Evolutionary conservation across 2,329 filamentous ascomycete species (phyloP).

Genomic region (Microdochium bolleyi): DNA sequence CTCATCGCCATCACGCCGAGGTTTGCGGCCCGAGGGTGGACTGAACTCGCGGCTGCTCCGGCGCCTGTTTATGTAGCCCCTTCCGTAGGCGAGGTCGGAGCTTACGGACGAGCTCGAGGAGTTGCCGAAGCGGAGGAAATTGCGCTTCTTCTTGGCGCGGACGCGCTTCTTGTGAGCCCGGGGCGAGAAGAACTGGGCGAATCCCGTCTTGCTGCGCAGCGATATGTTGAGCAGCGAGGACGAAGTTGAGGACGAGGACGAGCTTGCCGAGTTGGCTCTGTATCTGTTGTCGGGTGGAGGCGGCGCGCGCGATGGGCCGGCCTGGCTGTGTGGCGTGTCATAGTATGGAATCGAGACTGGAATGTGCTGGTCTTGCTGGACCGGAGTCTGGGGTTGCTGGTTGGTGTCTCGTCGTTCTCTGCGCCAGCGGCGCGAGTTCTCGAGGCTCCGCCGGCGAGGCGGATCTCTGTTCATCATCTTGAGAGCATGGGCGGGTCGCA

Average conservation of each 20-base stretch:
- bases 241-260: slow-evolving; percentile 41
- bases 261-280: slow-evolving; percentile 15
- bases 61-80: slow-evolving; percentile 42
- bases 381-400: slow-evolving; percentile 22
- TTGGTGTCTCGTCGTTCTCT: slow-evolving; percentile 31
- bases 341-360: slow-evolving; percentile 10
- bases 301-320: slow-evolving; percentile 1
- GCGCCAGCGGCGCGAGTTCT: slow-evolving; percentile 44
- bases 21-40: slow-evolving; percentile 10
- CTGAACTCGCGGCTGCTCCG: slow-evolving; percentile 23
- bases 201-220: slow-evolving; percentile 39
- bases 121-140: slow-evolving; percentile 51
- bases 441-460: slow-evolving; percentile 47
- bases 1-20: slow-evolving; percentile 8
- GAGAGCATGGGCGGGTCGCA: slow-evolving; percentile 13
- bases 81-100: slow-evolving; percentile 61
- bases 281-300: slow-evolving; percentile 1
- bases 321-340: slow-evolving; percentile 7
- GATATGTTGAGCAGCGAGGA: slow-evolving; percentile 62
- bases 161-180: slow-evolving; percentile 40
- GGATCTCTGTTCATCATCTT: slow-evolving; percentile 42
- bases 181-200: slow-evolving; percentile 56
- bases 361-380: slow-evolving; percentile 13
- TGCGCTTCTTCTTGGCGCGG: slow-evolving; percentile 35
- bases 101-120: slow-evolving; percentile 62